A percentile compares a stretch with the other conserved stretches of the same genome.
phyloP scores from a whole-genome alignment of 2,329 filamentous ascomycete genomes.

The Atkinsonella texensis region DNA sequence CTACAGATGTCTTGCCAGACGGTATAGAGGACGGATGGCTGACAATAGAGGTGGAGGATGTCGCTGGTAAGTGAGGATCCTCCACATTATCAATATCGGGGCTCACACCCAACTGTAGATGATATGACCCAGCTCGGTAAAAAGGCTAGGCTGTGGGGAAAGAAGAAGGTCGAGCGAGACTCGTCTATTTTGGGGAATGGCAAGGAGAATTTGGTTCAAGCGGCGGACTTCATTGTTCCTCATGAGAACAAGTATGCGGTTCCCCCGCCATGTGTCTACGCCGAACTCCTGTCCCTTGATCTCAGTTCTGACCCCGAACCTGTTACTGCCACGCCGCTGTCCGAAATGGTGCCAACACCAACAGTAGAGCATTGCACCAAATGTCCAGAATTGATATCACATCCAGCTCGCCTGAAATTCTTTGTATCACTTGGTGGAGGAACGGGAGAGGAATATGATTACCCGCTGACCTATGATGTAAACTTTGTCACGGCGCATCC shows the following conservation, averaged over 20 bases:
- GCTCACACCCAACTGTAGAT: conserved; percentile 20
- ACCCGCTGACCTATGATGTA: conserved; percentile 43
- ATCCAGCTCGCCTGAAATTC: conserved; percentile 24
- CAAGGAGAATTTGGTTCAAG: conserved; percentile 40
- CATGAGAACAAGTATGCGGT: conserved; percentile 41
- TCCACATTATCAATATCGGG: conserved; percentile 1
- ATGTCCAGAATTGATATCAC: conserved; percentile 21
- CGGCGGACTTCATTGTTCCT: conserved; percentile 51
- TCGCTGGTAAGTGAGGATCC: conserved; percentile 30
- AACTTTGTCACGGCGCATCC: conserved; percentile 56
- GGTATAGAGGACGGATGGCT: conserved; percentile 45
- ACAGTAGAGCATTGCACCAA: conserved; percentile 22
- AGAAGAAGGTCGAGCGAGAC: conserved; percentile 45
- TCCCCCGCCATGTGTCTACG: conserved; percentile 32
- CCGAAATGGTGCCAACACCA: conserved; percentile 26
- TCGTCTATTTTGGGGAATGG: conserved; percentile 48
- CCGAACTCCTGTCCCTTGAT: conserved; percentile 39
- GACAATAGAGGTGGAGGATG: conserved; percentile 42
- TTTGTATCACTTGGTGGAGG: conserved; percentile 26
- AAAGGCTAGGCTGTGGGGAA: conserved; percentile 50
- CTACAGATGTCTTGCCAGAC: conserved; percentile 43
- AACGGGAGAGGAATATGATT: conserved; percentile 28
- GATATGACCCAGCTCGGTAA: conserved; percentile 37
- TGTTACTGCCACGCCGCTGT: conserved; percentile 31
- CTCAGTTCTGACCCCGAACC: conserved; percentile 33